Conservation (phyloP, 805 yeast genomes). For the Metschnikowia chrysomelidarum region DNA sequence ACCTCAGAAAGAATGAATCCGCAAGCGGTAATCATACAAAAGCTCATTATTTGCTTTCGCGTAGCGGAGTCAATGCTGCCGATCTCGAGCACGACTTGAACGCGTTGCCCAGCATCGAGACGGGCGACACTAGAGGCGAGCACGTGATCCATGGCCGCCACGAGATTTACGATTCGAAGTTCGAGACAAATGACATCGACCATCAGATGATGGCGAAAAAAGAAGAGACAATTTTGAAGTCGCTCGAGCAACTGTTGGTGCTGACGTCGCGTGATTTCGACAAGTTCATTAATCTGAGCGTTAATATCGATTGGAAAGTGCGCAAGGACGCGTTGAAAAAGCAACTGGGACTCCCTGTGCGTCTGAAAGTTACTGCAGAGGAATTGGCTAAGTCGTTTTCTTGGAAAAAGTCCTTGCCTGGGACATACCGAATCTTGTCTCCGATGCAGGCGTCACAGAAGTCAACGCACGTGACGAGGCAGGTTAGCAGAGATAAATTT, state of each 20-base stretch:
- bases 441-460: conserved; percentile 25
- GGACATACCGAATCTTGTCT: conserved; percentile 32
- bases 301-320: conserved; percentile 80
- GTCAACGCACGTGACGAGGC: conserved; percentile 22
- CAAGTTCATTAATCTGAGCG: conserved; percentile 63
- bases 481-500: conserved; percentile 52
- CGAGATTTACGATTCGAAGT: conserved; percentile 1
- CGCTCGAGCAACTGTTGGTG: conserved; percentile 76
- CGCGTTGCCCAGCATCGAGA: conserved; percentile 19
- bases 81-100: conserved; percentile 67
- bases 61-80: conserved; percentile 84
- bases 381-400: conserved; percentile 26
- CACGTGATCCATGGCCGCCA: conserved; percentile 3
- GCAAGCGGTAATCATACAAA: conserved; percentile 48
- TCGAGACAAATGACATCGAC: conserved; percentile 40
- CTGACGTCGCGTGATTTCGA: conserved; percentile 84
- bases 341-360: conserved; percentile 52
- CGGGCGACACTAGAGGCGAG: conserved; percentile 2
- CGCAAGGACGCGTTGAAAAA: conserved; percentile 73
- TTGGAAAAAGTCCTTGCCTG: conserved; percentile 37
- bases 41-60: conserved; percentile 86
- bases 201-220: conserved; percentile 64
- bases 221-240: conserved; percentile 76
- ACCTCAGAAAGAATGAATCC: conserved; percentile 43
- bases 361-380: conserved; percentile 13